phyloP scores from a whole-genome alignment of 345 rosid species.

The Populus pruinosa region DNA sequence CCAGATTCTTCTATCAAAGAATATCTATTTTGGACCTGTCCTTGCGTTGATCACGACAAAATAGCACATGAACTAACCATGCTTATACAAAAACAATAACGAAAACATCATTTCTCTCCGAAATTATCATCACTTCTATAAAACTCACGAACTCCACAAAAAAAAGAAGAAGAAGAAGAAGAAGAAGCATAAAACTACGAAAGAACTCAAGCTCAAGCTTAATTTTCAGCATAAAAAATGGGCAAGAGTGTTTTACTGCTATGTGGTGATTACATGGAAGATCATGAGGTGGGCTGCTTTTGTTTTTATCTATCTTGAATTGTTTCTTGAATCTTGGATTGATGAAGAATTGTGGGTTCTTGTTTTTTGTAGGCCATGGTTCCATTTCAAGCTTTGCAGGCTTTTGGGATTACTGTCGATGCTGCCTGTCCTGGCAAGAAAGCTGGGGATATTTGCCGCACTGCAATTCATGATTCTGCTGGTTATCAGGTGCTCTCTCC shows the following conservation, averaged over 20 bases:
- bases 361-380: constrained; percentile 66
- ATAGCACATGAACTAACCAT: too few relatives aligned
- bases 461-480: constrained; percentile 52
- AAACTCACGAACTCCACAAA: too few relatives aligned
- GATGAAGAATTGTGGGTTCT: not conserved
- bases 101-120: too few relatives aligned
- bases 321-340: not conserved
- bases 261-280: constrained; percentile 82
- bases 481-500: constrained; percentile 57
- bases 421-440: constrained; percentile 83
- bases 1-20: too few relatives aligned
- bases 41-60: too few relatives aligned
- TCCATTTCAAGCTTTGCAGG: constrained; percentile 78
- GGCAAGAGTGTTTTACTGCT: constrained; percentile 46
- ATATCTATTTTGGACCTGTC: too few relatives aligned
- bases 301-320: not conserved
- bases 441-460: constrained; percentile 76
- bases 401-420: constrained; percentile 66
- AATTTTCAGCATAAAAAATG: too few relatives aligned
- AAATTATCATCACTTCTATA: too few relatives aligned
- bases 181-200: too few relatives aligned
- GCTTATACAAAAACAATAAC: too few relatives aligned
- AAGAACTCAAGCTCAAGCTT: too few relatives aligned
- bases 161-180: too few relatives aligned
- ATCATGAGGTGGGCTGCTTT: constrained; percentile 46